phyloP scores from a whole-genome alignment of 2,329 filamentous ascomycete species.

The Parasarocladium wereldwijsianum region DNA sequence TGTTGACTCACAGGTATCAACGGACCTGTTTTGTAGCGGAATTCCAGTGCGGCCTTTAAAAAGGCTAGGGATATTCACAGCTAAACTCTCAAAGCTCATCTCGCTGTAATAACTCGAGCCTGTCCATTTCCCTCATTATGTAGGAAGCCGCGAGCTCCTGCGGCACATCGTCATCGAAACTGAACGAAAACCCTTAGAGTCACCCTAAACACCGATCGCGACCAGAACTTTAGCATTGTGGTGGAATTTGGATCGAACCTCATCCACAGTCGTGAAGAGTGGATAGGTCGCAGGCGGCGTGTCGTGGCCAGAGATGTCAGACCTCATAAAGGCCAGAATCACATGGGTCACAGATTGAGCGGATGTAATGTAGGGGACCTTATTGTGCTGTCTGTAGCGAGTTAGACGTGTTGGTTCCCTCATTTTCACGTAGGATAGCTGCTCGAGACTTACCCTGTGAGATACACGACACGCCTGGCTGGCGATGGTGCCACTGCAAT shows the following conservation, averaged over 20 bases:
- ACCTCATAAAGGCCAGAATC: constrained; percentile 41
- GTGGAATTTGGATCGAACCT: constrained; percentile 32
- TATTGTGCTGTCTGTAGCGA: constrained; percentile 27
- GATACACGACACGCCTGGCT: constrained; percentile 21
- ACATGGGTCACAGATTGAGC: constrained; percentile 38
- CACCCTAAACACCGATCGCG: constrained; percentile 64
- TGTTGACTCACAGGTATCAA: no score
- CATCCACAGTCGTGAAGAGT: constrained; percentile 35
- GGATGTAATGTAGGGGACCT: constrained; percentile 21
- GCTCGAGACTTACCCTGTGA: constrained; percentile 27
- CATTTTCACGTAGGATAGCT: background rate
- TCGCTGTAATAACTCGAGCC: no score
- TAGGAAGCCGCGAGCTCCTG: constrained; percentile 42
- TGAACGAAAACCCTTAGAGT: constrained; percentile 51
- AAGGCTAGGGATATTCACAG: no score
- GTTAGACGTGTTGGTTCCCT: background rate
- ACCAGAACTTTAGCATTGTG: constrained; percentile 47
- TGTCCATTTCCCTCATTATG: no score
- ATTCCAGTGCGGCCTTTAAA: no score
- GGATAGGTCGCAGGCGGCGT: constrained; percentile 23
- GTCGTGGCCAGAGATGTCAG: constrained; percentile 33
- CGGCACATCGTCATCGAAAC: constrained; percentile 42
- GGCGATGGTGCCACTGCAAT: no score
- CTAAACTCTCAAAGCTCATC: no score
- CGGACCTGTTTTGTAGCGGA: no score